Evolutionary conservation across 1,139 yeast species (phyloP), one percentile per base, ranked within the genome.

Genomic region (Zygoascus meyerae): DNA sequence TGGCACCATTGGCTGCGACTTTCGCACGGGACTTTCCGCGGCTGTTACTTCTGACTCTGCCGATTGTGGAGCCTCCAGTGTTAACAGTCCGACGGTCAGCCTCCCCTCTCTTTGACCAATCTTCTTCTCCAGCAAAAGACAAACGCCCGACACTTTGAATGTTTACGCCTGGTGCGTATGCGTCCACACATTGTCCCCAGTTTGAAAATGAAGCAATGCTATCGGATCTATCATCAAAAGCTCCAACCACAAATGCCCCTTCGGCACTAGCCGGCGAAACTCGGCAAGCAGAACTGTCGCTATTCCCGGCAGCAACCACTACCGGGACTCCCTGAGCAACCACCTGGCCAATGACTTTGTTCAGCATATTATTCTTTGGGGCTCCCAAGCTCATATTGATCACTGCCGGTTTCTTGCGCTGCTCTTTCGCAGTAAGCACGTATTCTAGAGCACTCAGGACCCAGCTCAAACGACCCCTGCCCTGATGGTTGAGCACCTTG

Each of bases 231-330:
- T 84, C 95, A 61, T 86, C 94, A 44, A 86, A 78, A 2, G 96
- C 95, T 0, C 95, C 96, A 3, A 87, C 94, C 0, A 95, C 83
- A 4, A 86, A 78, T 0, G 89, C 92, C 36, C 70, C 69, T 1
- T 69, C 67, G 0, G 94, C 80, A 35, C 89, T 79, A 0, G 94
- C 92, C 0, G 96, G 96, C 44, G 94, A 83, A 10, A 83, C 77
- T 52, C 73, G 63, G 60, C 96, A 87, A 0, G 96, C 94, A 60
- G 86, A 79, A 14, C 75, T 65, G 57, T 84, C 82, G 33, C 83
- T 74, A 62, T 89, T 89, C 1, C 97, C 97, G 0, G 95, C 96
- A 0, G 96, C 95, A 2, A 76, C 94, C n/a, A 86, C 86, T 21
- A 86, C 73, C 0, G 87, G 78, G 35, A 89, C 61, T 0, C 95